Base-by-base conservation (phyloP, 116 monocot genomes). In the Posidonia oceanica region DNA sequence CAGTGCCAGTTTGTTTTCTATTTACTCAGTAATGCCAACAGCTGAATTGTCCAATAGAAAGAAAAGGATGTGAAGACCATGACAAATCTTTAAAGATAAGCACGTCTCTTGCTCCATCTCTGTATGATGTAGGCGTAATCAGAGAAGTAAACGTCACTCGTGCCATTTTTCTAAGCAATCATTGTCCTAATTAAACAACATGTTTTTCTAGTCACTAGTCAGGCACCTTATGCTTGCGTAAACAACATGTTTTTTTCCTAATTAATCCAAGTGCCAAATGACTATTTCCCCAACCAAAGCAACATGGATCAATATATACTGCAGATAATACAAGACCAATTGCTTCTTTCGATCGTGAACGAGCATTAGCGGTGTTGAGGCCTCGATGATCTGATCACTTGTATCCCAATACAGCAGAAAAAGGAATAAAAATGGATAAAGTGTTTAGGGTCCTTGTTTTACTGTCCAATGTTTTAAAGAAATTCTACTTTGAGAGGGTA, bases 1-100 rank as follows among this genome's bases (percentile, higher is more conserved):
- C 98, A 18, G 44, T 93, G 69, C 88, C 98, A 23, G 80, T 90
- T 38, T 42, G 5, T 5, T 44, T 44, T 41, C 41, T 65, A 65
- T 64, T 71, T 65, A 78, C 39, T 78, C 86, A 0, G 82, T 74
- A 29, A 86, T 75, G 29, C 81, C 75, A 67, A 73, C 77, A 38
- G 71, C 66, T 65, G 44, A 5, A 44, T 44, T 44, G 8, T 3
- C 44, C 44, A 44, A 44, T n/a, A 29, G 29, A 29, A 29, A 29
- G 29, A 29, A 29, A 29, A 29, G 29, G 29, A 29, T 29, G 29
- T 29, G 29, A 29, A 29, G 29, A 29, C 29, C 29, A 29, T 29
- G 29, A 29, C 29, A 29, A 29, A 29, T 29, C 29, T 29, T 29
- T 1, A 29, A 29, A 29, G 29, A 29, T 29, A 29, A 29, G 29